These are phyloP conservation scores for Sugiyamaella sp. DNA, from an alignment of 1,139 yeast species.

Conservation along the genomic window DNA sequence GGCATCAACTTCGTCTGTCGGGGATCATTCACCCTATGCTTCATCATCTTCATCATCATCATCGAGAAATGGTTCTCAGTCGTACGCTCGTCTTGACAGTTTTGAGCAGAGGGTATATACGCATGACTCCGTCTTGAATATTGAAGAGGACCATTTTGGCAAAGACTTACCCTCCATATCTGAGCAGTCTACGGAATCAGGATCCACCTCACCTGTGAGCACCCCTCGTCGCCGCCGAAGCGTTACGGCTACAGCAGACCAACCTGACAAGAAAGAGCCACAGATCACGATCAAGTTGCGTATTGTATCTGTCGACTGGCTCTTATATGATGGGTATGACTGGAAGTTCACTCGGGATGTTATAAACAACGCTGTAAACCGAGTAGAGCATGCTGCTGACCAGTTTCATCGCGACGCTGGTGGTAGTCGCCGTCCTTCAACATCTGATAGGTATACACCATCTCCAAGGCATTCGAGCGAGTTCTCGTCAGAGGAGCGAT, in stretches of 20 bases:
- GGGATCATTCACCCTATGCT: conserved; percentile 9
- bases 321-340: conserved; percentile 87
- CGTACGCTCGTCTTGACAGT: conserved; percentile 11
- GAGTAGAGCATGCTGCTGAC: conserved; percentile 56
- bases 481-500: conserved; percentile 20
- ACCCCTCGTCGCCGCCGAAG: conserved; percentile 17
- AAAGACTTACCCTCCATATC: conserved; percentile 8
- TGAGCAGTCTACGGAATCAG: conserved; percentile 10
- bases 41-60: conserved; percentile 14
- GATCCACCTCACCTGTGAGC: background rate
- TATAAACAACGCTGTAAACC: conserved; percentile 63
- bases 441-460: conserved; percentile 9
- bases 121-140: conserved; percentile 38
- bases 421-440: conserved; percentile 8
- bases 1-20: conserved; percentile 4
- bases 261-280: background rate
- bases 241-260: conserved; percentile 1
- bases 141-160: conserved; percentile 55
- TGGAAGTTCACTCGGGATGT: conserved; percentile 79
- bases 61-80: background rate
- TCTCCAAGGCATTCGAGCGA: conserved; percentile 8
- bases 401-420: conserved; percentile 37
- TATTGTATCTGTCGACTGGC: conserved; percentile 46
- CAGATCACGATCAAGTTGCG: conserved; percentile 8
- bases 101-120: conserved; percentile 38